Conservation (phyloP, 2,329 filamentous ascomycete species). For the Diaporthe sp. region DNA sequence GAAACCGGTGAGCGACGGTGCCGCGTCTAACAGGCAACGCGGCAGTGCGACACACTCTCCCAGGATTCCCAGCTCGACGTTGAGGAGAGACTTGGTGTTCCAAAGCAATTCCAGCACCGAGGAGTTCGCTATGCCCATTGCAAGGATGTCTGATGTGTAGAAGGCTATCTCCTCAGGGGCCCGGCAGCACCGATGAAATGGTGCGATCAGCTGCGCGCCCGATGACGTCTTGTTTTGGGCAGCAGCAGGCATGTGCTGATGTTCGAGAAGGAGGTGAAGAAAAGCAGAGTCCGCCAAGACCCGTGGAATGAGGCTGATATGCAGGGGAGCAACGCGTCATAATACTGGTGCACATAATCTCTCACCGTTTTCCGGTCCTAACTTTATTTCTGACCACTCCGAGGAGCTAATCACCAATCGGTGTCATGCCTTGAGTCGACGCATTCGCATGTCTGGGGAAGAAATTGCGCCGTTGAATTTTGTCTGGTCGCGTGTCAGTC, state of each 20-base stretch:
- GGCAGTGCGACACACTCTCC: background rate
- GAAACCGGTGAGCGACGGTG: background rate
- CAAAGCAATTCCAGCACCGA: background rate
- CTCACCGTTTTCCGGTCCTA: conserved; percentile 8
- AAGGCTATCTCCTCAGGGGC: background rate
- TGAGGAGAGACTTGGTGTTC: conserved; percentile 16
- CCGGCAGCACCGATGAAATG: too few relatives aligned
- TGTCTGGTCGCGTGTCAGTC: conserved; percentile 23
- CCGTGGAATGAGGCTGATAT: conserved; percentile 30
- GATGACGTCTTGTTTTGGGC: conserved; percentile 11
- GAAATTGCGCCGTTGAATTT: conserved; percentile 28
- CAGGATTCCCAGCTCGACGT: background rate
- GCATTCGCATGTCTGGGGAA: background rate
- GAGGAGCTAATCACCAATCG: background rate
- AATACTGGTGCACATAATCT: background rate
- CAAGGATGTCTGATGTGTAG: background rate
- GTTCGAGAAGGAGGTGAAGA: background rate
- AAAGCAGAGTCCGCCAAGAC: background rate
- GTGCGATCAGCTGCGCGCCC: conserved; percentile 2
- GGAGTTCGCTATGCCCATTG: background rate
- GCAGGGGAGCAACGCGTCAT: conserved; percentile 13
- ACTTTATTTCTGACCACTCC: conserved; percentile 18
- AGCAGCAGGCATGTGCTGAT: background rate
- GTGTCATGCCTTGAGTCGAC: conserved; percentile 1
- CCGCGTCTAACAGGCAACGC: background rate